Evolutionary conservation across 805 yeast genomes (phyloP).

Genomic region (Debaryomyces hansenii): DNA sequence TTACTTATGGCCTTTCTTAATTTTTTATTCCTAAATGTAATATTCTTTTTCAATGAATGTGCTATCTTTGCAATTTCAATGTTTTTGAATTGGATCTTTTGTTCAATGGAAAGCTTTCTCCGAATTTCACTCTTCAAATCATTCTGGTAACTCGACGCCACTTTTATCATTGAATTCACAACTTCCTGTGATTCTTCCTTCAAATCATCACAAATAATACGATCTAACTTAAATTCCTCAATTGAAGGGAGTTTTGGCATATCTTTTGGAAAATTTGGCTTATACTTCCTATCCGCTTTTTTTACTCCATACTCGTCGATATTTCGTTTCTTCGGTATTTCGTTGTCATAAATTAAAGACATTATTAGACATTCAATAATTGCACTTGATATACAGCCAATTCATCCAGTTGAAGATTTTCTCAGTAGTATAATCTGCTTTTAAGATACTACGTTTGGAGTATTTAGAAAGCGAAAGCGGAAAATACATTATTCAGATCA

Average conservation of each 20-base stretch:
- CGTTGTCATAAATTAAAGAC: too few species aligned
- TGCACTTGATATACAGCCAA: too few species aligned
- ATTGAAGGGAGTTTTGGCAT: slow-evolving; percentile 23
- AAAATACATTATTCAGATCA: too few species aligned
- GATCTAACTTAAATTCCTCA: slow-evolving; percentile 30
- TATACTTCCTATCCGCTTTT: background rate
- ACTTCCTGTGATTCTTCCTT: slow-evolving; percentile 29
- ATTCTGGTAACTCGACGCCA: slow-evolving; percentile 31
- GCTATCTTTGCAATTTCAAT: slow-evolving; percentile 33
- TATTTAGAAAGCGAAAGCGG: too few species aligned
- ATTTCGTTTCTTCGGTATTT: background rate
- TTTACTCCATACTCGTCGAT: background rate
- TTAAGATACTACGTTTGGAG: too few species aligned
- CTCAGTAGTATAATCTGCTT: too few species aligned
- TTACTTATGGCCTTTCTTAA: slow-evolving; percentile 6
- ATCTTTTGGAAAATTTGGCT: slow-evolving; percentile 6
- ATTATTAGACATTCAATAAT: too few species aligned
- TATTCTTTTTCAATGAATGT: slow-evolving; percentile 16
- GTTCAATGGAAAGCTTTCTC: slow-evolving; percentile 34
- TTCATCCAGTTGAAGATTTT: too few species aligned
- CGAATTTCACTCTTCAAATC: slow-evolving; percentile 38
- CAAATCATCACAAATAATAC: slow-evolving; percentile 25
- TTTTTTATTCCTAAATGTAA: slow-evolving; percentile 10
- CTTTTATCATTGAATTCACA: slow-evolving; percentile 24
- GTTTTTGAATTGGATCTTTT: slow-evolving; percentile 40